phyloP scores from a whole-genome alignment of 139 green algal species.

The Picochlorum sp. region DNA sequence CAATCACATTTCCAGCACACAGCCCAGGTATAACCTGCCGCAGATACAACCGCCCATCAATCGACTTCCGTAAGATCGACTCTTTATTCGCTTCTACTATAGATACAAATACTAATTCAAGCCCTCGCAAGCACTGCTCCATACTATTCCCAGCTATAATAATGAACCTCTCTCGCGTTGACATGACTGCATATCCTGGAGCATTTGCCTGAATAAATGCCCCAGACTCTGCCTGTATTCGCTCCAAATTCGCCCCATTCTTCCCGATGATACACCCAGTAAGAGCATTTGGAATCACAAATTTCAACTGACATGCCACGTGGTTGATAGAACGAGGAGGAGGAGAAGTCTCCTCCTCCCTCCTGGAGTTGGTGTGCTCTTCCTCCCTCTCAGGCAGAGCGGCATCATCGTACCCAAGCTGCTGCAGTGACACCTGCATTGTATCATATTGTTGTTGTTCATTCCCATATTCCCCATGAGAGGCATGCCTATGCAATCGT shows the following conservation, averaged over 20 bases:
- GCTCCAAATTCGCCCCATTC: constrained; percentile 13
- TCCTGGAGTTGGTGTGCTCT: background rate
- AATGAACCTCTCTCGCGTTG: constrained; percentile 24
- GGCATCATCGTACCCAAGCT: no score
- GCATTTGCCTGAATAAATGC: constrained; percentile 24
- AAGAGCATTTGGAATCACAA: constrained; percentile 22
- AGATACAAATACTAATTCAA: constrained; percentile 11
- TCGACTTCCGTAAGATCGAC: background rate
- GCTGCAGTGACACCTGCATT: no score
- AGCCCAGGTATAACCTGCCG: constrained; percentile 23
- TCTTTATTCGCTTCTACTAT: constrained; percentile 13
- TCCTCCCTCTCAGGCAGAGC: background rate
- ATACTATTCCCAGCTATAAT: constrained; percentile 20
- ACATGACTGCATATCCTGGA: constrained; percentile 17
- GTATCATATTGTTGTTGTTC: no score
- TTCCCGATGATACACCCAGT: constrained; percentile 21
- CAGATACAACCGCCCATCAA: constrained; percentile 2
- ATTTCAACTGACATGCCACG: constrained; percentile 18
- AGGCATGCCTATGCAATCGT: no score
- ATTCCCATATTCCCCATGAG: no score
- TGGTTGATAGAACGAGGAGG: constrained; percentile 15
- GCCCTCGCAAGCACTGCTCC: constrained; percentile 2
- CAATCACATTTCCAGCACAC: constrained; percentile 28
- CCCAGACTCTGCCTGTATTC: constrained; percentile 23
- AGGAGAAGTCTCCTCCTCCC: no score